Base-by-base conservation (phyloP, 2,329 filamentous ascomycete genomes). In the Thelonectria rubi region DNA sequence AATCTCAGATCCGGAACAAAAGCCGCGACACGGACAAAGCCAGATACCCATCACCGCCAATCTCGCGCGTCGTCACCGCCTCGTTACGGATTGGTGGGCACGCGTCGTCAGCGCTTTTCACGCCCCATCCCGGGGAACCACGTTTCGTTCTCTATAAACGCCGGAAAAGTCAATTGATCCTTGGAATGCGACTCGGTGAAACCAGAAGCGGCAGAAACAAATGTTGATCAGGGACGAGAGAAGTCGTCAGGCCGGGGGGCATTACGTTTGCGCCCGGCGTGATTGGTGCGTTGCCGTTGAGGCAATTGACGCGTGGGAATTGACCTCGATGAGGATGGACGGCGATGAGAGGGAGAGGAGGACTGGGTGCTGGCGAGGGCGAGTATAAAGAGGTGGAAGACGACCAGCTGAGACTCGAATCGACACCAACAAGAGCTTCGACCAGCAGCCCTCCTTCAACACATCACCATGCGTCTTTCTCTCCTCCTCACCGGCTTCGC, bases 51-150 rank as follows among this genome's bases (percentile, higher is more conserved):
- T 37, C 34, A 37, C 34, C 34, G 34, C 34, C 11, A 37, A 37
- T 37, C n/a, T 26, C 18, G 18, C 34, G 42, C 21, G 43, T 39
- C 57, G 57, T 59, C 52, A 59, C 42, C 50, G 40, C 34, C 43
- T 34, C 48, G 56, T 59, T 59, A 53, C 42, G 45, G 39, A 43
- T 42, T 30, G 39, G 56, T 43, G 56, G 42, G 56, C 48, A 39
- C 30, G 56, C 56, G 56, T 59, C 56, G 56, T 59, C 56, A 59
- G 42, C 56, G 34, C 34, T 14, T 15, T 15, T 14, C n/a, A 37
- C 11, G 34, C 34, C 34, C 34, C 15, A 37, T 37, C 32, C 24
- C 17, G 2, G 5, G 24, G 17, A 20, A 37, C 30, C n/a, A 37
- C 42, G 40, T 32, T 51, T 54, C 20, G 51, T 54, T 54, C 24